Evolutionary conservation across 2,329 filamentous ascomycete genomes (phyloP).

Genomic region (Samsoniella hepiali): DNA sequence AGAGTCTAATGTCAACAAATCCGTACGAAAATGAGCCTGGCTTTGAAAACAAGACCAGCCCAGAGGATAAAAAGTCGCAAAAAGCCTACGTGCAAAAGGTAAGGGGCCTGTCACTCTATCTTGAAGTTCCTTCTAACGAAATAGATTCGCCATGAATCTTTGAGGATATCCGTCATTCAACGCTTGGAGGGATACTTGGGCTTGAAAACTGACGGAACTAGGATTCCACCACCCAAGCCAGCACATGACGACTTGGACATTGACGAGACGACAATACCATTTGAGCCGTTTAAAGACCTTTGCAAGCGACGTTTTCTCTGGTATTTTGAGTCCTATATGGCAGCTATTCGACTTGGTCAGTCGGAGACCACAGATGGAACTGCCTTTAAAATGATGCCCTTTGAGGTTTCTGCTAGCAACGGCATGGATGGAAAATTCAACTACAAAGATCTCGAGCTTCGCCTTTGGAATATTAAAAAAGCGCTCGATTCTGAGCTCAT

Average conservation of each 20-base stretch:
- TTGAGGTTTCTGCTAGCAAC: constrained; percentile 69
- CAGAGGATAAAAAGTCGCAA: constrained; percentile 69
- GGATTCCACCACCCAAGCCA: constrained; percentile 28
- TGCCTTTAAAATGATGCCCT: constrained; percentile 78
- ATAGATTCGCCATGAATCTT: constrained; percentile 85
- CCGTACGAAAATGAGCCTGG: constrained; percentile 97
- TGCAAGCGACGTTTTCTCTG: constrained; percentile 90
- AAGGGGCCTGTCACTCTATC: constrained; percentile 13
- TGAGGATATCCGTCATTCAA: constrained; percentile 82
- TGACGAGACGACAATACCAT: constrained; percentile 52
- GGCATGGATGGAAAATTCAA: constrained; percentile 83
- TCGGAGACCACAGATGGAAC: constrained; percentile 61
- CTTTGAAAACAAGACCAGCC: constrained; percentile 71
- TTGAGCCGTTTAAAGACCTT: constrained; percentile 85
- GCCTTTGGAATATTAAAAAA: constrained; percentile 66
- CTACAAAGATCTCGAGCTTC: constrained; percentile 68
- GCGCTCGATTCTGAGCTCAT: constrained; percentile 69
- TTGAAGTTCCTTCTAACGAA: constrained; percentile 20
- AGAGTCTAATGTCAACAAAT: constrained; percentile 90
- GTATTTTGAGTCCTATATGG: constrained; percentile 89
- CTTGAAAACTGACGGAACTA: constrained; percentile 52
- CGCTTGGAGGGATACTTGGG: constrained; percentile 76
- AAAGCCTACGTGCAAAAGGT: constrained; percentile 78
- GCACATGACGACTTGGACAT: constrained; percentile 43
- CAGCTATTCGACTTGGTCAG: constrained; percentile 63